Evolutionary conservation across 2,329 filamentous ascomycete species (phyloP), one percentile per base, ranked within the genome.

Genomic region (Aspergillus japonicus): DNA sequence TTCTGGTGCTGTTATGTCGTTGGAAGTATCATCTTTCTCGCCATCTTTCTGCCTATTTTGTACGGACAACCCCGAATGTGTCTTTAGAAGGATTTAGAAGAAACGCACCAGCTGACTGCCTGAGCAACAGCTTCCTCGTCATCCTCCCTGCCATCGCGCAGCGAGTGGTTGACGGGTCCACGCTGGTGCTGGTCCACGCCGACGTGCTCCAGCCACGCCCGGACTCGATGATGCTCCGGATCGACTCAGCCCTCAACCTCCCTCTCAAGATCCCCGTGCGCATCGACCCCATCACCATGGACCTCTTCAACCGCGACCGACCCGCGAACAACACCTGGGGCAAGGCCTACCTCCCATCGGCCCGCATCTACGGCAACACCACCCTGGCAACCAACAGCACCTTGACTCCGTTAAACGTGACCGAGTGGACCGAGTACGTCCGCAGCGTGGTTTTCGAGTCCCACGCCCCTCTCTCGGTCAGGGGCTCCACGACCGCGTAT

Each of bases 131-230:
- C 57, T 78, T 79, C 66, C 59, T 75, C 1, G 66, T 77, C 50
- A 68, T 72, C 19, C 70, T 79, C 7, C 77, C 77, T n/a, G 75
- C 75, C 11, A 68, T 79, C 35, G 75, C 77, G 0, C 77, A 78
- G 48, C 62, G 69, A 33, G 69, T 79, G 16, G 69, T 79, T 21
- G 63, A 78, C 54, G 70, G 73, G 50, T 74, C 75, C 3, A 57
- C 68, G 16, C 67, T 79, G 5, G 69, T 76, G 2, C 71, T 79
- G 35, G 70, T 72, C 62, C 65, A 67, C 50, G 74, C 74, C 1
- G 64, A 67, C 0, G 68, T 79, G 23, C 61, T 76, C 55, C 68
- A 76, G 16, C 71, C 76, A 11, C 68, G 68, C 2, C 69, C 69
- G 14, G 66, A 76, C 16, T 68, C 68, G 2, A 64, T 79, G 12